Percentiles rank a stretch among this genome's conserved stretches.
phyloP scores from a whole-genome alignment of 257 asterid genomes.

The Solanum pennellii region DNA sequence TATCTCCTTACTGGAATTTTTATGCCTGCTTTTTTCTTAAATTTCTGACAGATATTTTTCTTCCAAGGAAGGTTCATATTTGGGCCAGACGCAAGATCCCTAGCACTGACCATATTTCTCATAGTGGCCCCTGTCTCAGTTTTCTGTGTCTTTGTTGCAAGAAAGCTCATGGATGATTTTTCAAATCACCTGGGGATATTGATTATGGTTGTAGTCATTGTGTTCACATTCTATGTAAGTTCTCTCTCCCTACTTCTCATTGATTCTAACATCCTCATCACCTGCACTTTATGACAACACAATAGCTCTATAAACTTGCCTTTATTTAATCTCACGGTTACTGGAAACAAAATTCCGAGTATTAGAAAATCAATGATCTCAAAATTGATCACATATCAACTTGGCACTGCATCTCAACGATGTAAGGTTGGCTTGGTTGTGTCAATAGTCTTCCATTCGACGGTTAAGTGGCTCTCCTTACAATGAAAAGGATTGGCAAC shows the following conservation, averaged over 20 bases:
- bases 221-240: conserved; percentile 65
- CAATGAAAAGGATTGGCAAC: neutral
- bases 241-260: conserved; percentile 1
- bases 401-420: neutral
- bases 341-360: neutral
- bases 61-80: conserved; percentile 86
- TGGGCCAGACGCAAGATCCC: conserved; percentile 92
- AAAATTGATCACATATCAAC: neutral
- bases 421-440: neutral
- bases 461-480: neutral
- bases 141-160: conserved; percentile 84
- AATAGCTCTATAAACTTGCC: neutral
- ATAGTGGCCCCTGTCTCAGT: conserved; percentile 74
- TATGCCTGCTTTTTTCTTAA: conserved; percentile 6
- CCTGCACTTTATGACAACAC: neutral
- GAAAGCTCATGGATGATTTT: conserved; percentile 70
- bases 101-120: conserved; percentile 70
- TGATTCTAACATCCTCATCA: neutral
- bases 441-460: neutral
- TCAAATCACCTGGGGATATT: conserved; percentile 57
- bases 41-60: conserved; percentile 54
- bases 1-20: neutral
- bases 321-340: neutral
- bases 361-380: neutral
- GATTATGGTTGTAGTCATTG: conserved; percentile 58